A percentile compares a stretch with the other conserved stretches of the same genome.
phyloP scores from a whole-genome alignment of 306 rosid species.

The Dicorynia guianensis region DNA sequence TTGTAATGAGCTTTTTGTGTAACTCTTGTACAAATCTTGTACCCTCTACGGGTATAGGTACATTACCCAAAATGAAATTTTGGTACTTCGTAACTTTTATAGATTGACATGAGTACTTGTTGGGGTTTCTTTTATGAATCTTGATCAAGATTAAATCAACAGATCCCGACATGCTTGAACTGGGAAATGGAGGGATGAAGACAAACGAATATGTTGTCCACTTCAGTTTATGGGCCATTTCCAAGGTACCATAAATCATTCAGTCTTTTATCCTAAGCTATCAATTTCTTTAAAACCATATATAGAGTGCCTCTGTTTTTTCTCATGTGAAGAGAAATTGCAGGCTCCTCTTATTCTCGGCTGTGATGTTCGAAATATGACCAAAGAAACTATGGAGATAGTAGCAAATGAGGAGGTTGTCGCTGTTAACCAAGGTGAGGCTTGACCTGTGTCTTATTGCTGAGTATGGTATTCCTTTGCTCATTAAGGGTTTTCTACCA shows the following conservation, averaged over 20 bases:
- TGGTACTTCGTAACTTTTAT: no score
- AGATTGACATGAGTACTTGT: background rate
- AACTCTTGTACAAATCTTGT: no score
- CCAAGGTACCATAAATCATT: slow-evolving; percentile 64
- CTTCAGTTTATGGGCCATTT: slow-evolving; percentile 95
- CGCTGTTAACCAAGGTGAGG: slow-evolving; percentile 83
- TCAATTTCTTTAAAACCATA: background rate
- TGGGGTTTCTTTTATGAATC: slow-evolving; percentile 1
- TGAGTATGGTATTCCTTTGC: background rate
- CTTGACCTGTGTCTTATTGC: background rate
- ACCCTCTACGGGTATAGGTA: no score
- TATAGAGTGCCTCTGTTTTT: background rate
- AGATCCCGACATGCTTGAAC: slow-evolving; percentile 99
- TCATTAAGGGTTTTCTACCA: background rate
- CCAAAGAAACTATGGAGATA: slow-evolving; percentile 73
- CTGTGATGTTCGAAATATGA: slow-evolving; percentile 80
- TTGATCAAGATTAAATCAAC: slow-evolving; percentile 32
- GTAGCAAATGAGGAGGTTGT: slow-evolving; percentile 77
- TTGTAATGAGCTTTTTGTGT: no score
- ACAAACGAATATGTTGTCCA: slow-evolving; percentile 85
- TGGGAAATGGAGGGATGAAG: slow-evolving; percentile 97
- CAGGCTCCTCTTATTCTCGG: slow-evolving; percentile 99
- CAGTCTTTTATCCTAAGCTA: slow-evolving; percentile 7
- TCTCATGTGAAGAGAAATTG: slow-evolving; percentile 36
- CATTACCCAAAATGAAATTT: no score